Base-by-base conservation (phyloP, 2,329 filamentous ascomycete genomes). In the Aspergillus phoenicis region DNA sequence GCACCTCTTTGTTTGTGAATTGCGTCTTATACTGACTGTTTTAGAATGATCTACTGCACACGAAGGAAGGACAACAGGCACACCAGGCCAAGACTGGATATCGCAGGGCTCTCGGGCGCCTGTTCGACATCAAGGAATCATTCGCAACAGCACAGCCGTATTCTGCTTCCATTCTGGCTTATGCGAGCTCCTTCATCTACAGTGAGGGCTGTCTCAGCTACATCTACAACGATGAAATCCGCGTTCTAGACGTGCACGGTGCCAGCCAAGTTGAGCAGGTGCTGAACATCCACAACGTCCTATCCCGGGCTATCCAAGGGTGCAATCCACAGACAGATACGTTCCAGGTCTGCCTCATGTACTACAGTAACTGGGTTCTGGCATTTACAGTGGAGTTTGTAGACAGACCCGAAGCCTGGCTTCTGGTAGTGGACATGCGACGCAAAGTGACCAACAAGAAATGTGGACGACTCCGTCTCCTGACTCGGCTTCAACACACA, bases 141-240 rank as follows among this genome's bases (percentile, higher is more conserved):
- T 78, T 90, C 52, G 81, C 86, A 3, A 81, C 80, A 22, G 87
- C 87, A 5, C 75, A 81, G 33, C 90, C 90, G 0, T 91, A 86
- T 70, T 81, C 85, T 0, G 83, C 84, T 15, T 83, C 83, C 2
- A 77, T 87, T 0, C 70, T 91, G 33, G 89, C 83, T 3, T 78
- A 85, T 56, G 87, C 83, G 3, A 82, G 86, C 24, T 79, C 81
- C 3, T 91, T 88, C 73, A 72, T 87, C 2, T 91, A 89, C 70
- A 78, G 80, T 17, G 81, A 86, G 60, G 88, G 89, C 5, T 80
- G 85, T 10, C 76, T 93, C 15, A 91, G 88, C 66, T 89, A 91
- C 69, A 82, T 85, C 10, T 71, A 81, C 43, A 80, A 82, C 54
- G 75, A 77, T 51, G 77, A 74, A 39, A 79, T 93, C 26, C 83